Conservation (phyloP, 1,139 yeast species). For the Yamadazyma sp. region DNA sequence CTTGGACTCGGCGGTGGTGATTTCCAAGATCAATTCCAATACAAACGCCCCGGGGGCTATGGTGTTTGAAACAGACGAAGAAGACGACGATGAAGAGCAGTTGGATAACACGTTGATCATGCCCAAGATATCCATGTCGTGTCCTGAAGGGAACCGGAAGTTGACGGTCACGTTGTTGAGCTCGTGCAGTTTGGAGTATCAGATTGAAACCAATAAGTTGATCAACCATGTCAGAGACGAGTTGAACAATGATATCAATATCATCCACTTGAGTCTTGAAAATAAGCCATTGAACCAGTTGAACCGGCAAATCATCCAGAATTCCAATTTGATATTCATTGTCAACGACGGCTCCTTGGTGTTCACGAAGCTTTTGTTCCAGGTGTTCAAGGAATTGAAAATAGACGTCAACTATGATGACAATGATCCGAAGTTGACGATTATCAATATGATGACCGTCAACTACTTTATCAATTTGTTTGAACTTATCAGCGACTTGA, state of each 20-base stretch:
- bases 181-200: slow-evolving; percentile 17
- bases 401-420: slow-evolving; percentile 7
- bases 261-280: slow-evolving; percentile 20
- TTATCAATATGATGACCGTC: slow-evolving; percentile 42
- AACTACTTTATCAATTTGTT: slow-evolving; percentile 42
- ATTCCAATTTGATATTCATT: slow-evolving; percentile 33
- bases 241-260: slow-evolving; percentile 15
- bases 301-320: slow-evolving; percentile 13
- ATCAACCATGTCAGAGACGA: slow-evolving; percentile 15
- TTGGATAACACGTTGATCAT: slow-evolving; percentile 31
- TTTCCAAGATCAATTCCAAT: slow-evolving; percentile 8
- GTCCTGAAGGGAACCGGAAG: not conserved
- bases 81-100: slow-evolving; percentile 21
- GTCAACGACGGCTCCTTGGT: slow-evolving; percentile 42
- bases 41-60: slow-evolving; percentile 20
- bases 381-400: slow-evolving; percentile 7
- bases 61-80: slow-evolving; percentile 47
- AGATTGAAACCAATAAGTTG: slow-evolving; percentile 23
- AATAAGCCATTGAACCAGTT: slow-evolving; percentile 2
- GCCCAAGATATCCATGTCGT: slow-evolving; percentile 26
- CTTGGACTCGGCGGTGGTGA: slow-evolving; percentile 18
- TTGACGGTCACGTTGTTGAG: slow-evolving; percentile 19
- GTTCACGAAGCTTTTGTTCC: slow-evolving; percentile 26
- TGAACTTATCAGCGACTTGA: slow-evolving; percentile 32
- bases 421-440: slow-evolving; percentile 28